Evolutionary conservation across 1,284 basidiomycete genomes (phyloP), one percentile per base, ranked within the genome.

Genomic region (Baeospora myosura): DNA sequence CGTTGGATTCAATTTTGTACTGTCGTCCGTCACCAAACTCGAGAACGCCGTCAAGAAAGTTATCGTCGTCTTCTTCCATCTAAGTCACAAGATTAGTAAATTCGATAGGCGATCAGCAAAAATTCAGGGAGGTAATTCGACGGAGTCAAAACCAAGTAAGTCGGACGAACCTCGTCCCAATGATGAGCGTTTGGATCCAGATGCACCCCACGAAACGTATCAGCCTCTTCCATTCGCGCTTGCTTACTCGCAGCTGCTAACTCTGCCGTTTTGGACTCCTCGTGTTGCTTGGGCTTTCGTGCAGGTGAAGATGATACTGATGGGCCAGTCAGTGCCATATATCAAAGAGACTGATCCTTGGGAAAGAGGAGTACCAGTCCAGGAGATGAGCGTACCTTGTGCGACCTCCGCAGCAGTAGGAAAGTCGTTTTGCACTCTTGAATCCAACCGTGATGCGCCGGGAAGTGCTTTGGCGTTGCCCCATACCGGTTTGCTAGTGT

Each of bases 371-470:
- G 25, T 32, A 28, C 17, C 43, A 20, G 21, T 33, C 48, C 26
- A 37, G 35, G 8, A 58, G n/a, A n/a, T n/a, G n/a, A n/a, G n/a
- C 74, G 50, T 52, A 81, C 87, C 83, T 65, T 84, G 81, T 6
- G 86, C 86, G 32, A 88, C 90, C 64, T 96, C 92, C 36, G 88
- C 90, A 37, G 92, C 90, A 3, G 92, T 96, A 3, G 92, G 93
- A 57, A 96, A 96, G 49, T 91, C 88, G 46, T 60, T 71, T 26
- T 66, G 61, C 16, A 64, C 59, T 36, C 60, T 59, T 40, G 63
- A 61, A 39, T 76, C 72, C 5, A 63, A 52, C 25, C 61, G 58
- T 21, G 55, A 47, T 31, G 67, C 42, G 32, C 37, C 25, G 14
- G 56, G 49, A 32, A 63, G 42, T 22, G 65, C 53, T 51, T 65